Base-by-base conservation (phyloP, 2,329 filamentous ascomycete species). In the Nothopassalora personata region DNA sequence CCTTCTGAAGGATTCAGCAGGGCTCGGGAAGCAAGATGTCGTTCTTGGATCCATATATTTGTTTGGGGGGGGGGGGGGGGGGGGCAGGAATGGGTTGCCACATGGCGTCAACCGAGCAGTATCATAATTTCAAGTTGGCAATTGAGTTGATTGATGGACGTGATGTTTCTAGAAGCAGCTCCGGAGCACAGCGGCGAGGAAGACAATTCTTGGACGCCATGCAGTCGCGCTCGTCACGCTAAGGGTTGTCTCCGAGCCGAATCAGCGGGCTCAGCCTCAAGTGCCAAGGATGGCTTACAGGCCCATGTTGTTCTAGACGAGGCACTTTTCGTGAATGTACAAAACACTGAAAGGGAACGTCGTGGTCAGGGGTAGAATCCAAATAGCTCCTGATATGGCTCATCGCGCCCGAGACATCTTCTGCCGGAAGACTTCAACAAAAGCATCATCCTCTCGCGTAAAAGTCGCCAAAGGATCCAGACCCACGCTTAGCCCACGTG, bases 401-500 rank as follows among this genome's bases (percentile, higher is more conserved):
- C 39, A 4, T 43, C n/a, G 7, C 8, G 13, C n/a, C 39, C 39
- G 39, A 49, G 46, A 49, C 46, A 49, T 9, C 46, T 43, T 43
- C 4, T 18, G 39, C 39, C 15, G 39, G 7, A 18, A n/a, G 4
- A 7, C 19, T 15, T 27, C 46, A 28, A 30, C 8, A 27, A 28
- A 23, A 30, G 23, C 28, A 28, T 49, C 6, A 28, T 34, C 7
- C 49, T 19, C 34, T 34, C 10, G 46, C 13, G 39, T 43, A 43
- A 49, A 27, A 1, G 13, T 6, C 49, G 49, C 46, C 46, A 49
- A 1, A 43, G 39, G 39, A 28, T 30, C 46, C 46, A 30, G 46
- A 49, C 19, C 31, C 47, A 58, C 49, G 50, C 53, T 36, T 15
- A 30, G 28, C 15, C 53, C 57, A 59, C 58, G 57, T 60, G 48